Evolutionary conservation across 768 basidiomycete species (phyloP).

Genomic region (Kwoniella mangroviensis): DNA sequence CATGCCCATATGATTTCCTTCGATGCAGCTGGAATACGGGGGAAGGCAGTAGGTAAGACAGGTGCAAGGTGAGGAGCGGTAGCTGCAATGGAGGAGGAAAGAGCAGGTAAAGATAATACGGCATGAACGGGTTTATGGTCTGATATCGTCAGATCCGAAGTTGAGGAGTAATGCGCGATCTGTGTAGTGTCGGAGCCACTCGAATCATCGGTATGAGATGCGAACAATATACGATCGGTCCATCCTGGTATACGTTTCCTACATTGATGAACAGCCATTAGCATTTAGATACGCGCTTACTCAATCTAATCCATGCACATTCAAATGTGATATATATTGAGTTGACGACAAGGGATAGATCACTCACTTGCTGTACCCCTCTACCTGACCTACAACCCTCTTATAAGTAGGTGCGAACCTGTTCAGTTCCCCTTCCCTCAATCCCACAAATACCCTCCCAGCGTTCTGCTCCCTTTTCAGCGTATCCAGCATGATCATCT

Average conservation of each 20-base stretch:
- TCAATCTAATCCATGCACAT: background rate
- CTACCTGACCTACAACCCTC: constrained; percentile 77
- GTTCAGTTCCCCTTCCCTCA: constrained; percentile 86
- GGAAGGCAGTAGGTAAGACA: constrained; percentile 60
- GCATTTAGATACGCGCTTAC: constrained; percentile 40
- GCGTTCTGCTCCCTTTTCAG: constrained; percentile 64
- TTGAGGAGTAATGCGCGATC: constrained; percentile 38
- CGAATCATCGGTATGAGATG: constrained; percentile 66
- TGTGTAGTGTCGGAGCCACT: constrained; percentile 61
- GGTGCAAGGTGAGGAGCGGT: constrained; percentile 49
- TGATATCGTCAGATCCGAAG: constrained; percentile 70
- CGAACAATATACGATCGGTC: constrained; percentile 90
- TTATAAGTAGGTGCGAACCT: constrained; percentile 91
- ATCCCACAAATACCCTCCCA: constrained; percentile 70
- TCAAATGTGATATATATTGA: constrained; percentile 45
- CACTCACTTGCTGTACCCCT: constrained; percentile 71
- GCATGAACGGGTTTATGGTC: constrained; percentile 94
- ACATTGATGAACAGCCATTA: constrained; percentile 8
- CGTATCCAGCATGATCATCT: constrained; percentile 51
- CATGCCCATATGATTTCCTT: constrained; percentile 34
- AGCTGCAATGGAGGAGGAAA: constrained; percentile 42
- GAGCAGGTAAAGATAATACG: constrained; percentile 66
- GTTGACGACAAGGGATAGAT: constrained; percentile 36
- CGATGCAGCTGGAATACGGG: constrained; percentile 34
- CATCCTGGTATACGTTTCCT: constrained; percentile 79